phyloP scores from a whole-genome alignment of 257 asterid genomes.

The Solanum stenotomum region DNA sequence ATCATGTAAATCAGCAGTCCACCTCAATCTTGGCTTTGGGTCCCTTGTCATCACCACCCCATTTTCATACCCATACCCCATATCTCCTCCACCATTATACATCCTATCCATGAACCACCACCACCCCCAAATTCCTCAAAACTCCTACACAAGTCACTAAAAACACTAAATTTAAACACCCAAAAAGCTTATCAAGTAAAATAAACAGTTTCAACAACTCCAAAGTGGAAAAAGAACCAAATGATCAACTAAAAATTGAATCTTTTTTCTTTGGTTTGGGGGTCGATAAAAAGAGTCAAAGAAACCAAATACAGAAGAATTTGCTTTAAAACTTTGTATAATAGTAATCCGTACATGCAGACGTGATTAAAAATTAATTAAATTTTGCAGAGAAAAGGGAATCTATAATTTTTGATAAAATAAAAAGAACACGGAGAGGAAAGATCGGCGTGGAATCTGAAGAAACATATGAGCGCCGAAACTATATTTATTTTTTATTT shows the following conservation, averaged over 20 bases:
- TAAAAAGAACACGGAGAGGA: constrained; percentile 39
- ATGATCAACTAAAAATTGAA: neutral
- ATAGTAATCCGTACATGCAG: neutral
- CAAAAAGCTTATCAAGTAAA: neutral
- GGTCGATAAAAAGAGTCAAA: neutral
- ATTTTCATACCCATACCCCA: neutral
- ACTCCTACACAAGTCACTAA: neutral
- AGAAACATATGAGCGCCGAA: constrained; percentile 25
- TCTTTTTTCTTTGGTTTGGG: neutral
- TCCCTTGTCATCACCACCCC: constrained; percentile 57
- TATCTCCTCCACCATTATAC: constrained; percentile 27
- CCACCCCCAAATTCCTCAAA: neutral
- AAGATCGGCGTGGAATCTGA: constrained; percentile 70
- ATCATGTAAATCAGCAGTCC: constrained; percentile 66
- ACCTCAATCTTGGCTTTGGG: constrained; percentile 57
- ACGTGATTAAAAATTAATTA: constrained; percentile 1
- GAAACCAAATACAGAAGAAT: neutral
- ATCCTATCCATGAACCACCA: constrained; percentile 32
- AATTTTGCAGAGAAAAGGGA: neutral
- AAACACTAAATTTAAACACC: neutral
- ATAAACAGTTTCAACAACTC: neutral
- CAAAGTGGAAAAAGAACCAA: neutral
- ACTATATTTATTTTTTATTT: neutral
- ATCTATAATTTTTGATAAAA: neutral
- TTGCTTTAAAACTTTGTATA: neutral